Percentiles rank a stretch among this genome's conserved stretches.
These are phyloP conservation scores for Coix lacrymajobi DNA, from an alignment of 176 grass and related monocot species.

Conservation along the genomic window DNA sequence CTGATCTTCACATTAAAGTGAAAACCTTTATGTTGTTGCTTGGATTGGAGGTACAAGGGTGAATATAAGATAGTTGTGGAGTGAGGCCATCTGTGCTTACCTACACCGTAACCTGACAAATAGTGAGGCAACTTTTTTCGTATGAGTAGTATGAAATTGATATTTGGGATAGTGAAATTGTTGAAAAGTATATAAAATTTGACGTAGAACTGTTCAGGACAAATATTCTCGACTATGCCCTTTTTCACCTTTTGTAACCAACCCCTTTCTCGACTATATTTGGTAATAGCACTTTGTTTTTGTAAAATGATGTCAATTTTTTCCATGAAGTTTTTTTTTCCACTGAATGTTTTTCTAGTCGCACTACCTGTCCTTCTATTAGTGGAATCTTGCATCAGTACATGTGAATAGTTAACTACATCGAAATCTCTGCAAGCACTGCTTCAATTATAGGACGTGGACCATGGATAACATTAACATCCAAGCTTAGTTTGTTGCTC, in stretches of 20 bases:
- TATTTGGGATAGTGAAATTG: conserved; percentile 13
- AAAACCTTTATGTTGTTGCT: conserved; percentile 29
- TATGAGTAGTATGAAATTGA: conserved; percentile 2
- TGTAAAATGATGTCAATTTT: background rate
- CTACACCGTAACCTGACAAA: conserved; percentile 2
- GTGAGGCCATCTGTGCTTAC: conserved; percentile 13
- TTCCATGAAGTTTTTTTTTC: background rate
- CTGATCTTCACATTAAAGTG: conserved; percentile 60
- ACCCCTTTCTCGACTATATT: background rate
- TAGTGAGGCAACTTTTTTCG: background rate
- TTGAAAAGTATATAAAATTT: background rate
- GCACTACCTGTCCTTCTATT: background rate
- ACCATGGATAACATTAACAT: conserved; percentile 13
- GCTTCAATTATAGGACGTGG: background rate
- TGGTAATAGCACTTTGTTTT: conserved; percentile 4
- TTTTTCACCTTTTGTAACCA: background rate
- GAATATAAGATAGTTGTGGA: conserved; percentile 5
- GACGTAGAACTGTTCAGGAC: background rate
- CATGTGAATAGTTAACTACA: background rate
- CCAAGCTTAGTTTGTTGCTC: conserved; percentile 11
- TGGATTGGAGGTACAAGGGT: conserved; percentile 4
- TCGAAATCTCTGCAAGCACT: background rate
- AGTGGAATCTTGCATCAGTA: background rate
- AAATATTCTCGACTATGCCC: background rate
- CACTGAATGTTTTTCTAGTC: background rate